Evolutionary conservation across 148 eudicot genomes (phyloP).

Genomic region (Mesembryanthemum crystallinum): DNA sequence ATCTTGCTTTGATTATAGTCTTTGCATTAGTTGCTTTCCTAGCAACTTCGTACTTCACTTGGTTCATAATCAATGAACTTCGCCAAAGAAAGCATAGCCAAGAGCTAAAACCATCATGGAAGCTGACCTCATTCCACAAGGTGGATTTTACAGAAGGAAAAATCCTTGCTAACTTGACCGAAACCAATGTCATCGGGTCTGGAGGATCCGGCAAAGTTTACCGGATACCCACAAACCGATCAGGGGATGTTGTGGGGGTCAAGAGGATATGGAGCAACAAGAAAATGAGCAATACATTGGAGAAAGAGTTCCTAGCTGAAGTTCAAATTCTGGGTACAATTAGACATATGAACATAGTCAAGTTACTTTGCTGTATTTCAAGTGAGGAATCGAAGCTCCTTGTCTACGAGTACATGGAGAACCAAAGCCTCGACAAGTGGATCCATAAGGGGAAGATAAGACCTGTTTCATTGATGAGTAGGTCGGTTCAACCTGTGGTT

Average conservation of each 20-base stretch:
- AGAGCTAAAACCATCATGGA: constrained; percentile 43
- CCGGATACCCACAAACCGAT: constrained; percentile 33
- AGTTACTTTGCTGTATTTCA: constrained; percentile 69
- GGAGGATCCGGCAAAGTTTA: constrained; percentile 74
- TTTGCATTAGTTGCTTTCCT: constrained; percentile 31
- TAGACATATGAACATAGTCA: constrained; percentile 70
- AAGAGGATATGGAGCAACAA: constrained; percentile 53
- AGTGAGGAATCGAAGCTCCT: constrained; percentile 56
- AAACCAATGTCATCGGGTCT: constrained; percentile 55
- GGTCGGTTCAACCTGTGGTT: constrained; percentile 11
- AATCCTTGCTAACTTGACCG: constrained; percentile 44
- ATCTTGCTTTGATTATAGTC: constrained; percentile 41
- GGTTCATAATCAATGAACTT: constrained; percentile 28
- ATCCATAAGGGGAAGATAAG: constrained; percentile 36
- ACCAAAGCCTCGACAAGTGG: constrained; percentile 69
- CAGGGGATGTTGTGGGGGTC: constrained; percentile 43
- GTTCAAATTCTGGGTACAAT: constrained; percentile 57
- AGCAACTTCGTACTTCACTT: constrained; percentile 29
- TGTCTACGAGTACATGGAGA: constrained; percentile 75
- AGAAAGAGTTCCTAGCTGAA: constrained; percentile 67
- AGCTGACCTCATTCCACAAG: constrained; percentile 56
- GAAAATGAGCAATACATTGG: constrained; percentile 34
- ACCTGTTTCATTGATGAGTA: constrained; percentile 8
- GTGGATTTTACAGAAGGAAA: constrained; percentile 47
- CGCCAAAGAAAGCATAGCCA: constrained; percentile 29